Conservation (phyloP, 164 flowering plant genomes). For the Annona cherimola region DNA sequence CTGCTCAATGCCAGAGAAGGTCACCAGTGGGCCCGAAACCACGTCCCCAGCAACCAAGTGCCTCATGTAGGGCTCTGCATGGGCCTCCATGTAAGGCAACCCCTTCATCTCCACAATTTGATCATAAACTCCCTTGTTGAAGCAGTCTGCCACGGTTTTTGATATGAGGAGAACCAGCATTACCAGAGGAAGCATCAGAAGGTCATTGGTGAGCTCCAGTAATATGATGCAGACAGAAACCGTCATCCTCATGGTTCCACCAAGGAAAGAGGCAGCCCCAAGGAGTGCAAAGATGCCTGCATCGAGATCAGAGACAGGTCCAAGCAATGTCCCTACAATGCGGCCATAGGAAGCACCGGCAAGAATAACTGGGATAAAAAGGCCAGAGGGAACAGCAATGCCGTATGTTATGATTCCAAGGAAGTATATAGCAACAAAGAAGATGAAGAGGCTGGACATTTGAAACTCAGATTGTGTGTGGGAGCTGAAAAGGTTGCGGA, state of each 20-base stretch:
- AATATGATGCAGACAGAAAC: constrained; percentile 92
- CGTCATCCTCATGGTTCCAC: constrained; percentile 97
- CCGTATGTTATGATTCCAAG: constrained; percentile 90
- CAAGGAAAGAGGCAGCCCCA: constrained; percentile 95
- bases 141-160: constrained; percentile 82
- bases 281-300: constrained; percentile 73
- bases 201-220: constrained; percentile 85
- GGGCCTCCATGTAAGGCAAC: constrained; percentile 82
- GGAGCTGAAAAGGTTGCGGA: constrained; percentile 66
- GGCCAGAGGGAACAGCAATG: constrained; percentile 87
- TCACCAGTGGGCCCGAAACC: constrained; percentile 69
- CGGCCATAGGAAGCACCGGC: constrained; percentile 95
- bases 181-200: constrained; percentile 74
- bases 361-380: constrained; percentile 92
- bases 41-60: constrained; percentile 74
- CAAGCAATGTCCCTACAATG: constrained; percentile 50
- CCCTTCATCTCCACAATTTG: constrained; percentile 88
- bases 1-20: constrained; percentile 73
- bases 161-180: constrained; percentile 95
- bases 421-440: constrained; percentile 53
- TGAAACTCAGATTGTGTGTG: constrained; percentile 46
- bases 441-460: constrained; percentile 41
- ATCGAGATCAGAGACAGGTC: constrained; percentile 55
- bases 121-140: constrained; percentile 89
- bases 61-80: constrained; percentile 93